These are phyloP conservation scores for Globisporangium perplexum DNA, from an alignment of 352 stramenopile genomes.

Conservation along the genomic window DNA sequence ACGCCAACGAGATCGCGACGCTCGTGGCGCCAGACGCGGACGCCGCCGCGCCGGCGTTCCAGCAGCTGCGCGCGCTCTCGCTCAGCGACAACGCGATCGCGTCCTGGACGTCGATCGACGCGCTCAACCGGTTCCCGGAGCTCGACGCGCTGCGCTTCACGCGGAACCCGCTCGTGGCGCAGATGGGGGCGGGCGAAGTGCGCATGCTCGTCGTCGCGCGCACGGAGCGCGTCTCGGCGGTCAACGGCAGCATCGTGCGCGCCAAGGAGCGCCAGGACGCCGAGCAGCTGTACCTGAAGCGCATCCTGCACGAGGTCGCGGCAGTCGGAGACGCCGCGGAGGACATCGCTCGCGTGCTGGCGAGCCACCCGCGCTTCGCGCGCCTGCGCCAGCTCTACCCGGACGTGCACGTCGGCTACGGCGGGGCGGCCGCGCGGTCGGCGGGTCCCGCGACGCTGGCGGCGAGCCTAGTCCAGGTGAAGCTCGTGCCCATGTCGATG, in stretches of 20 bases:
- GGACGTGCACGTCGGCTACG: constrained; percentile 18
- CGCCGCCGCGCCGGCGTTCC: constrained; percentile 17
- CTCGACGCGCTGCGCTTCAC: constrained; percentile 64
- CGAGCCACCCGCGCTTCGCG: constrained; percentile 39
- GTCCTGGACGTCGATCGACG: constrained; percentile 72
- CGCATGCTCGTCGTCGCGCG: constrained; percentile 70
- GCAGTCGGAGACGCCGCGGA: constrained; percentile 20
- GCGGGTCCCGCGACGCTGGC: constrained; percentile 29
- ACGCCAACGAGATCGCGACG: constrained; percentile 49
- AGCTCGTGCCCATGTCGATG: constrained; percentile 71
- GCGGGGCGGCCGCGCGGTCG: neutral
- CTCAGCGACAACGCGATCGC: constrained; percentile 62
- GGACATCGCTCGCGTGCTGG: constrained; percentile 26
- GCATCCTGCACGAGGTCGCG: constrained; percentile 65
- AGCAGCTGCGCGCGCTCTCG: constrained; percentile 48
- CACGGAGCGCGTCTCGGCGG: constrained; percentile 32
- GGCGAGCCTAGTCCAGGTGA: constrained; percentile 57
- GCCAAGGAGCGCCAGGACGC: constrained; percentile 62
- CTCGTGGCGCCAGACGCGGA: constrained; percentile 15
- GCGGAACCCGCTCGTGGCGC: constrained; percentile 55
- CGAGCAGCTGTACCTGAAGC: constrained; percentile 81
- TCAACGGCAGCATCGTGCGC: constrained; percentile 64
- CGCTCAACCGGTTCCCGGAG: constrained; percentile 48
- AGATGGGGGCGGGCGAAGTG: constrained; percentile 60
- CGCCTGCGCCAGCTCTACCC: constrained; percentile 48